Evolutionary conservation across 2,329 filamentous ascomycete genomes (phyloP), one percentile per base, ranked within the genome.

Genomic region (Thielaviopsis musarum): DNA sequence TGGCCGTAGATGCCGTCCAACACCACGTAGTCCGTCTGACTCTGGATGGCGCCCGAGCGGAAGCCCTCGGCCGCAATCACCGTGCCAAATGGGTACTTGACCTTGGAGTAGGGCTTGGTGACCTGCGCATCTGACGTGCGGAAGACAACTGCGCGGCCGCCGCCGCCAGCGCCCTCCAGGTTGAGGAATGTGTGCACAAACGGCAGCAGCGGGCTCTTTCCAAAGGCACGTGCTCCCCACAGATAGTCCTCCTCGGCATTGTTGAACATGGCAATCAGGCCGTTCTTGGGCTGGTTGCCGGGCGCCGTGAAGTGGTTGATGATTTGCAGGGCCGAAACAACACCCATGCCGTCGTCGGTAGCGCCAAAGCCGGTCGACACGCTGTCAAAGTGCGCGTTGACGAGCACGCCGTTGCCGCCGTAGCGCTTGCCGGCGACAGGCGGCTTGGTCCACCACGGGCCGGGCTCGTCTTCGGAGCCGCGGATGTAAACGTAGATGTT

Each of bases 201-300:
- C 57, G 81, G 82, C 12, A 88, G 82, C 63, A 95, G 76, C 0
- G 90, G 87, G 68, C 91, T 89, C 64, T 89, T 83, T 28, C 87
- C 84, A 67, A 94, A 96, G 5, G 87, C 90, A 62, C 82, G 81
- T 6, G 91, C 90, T 0, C 93, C 93, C 64, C 94, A 88, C 12
- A 97, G 75, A 41, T 84, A 93, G 66, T 97, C 91, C 69, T 98
- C 93, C 68, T 98, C 93, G 41, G 87, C 91, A 67, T 97, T 96
- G 75, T 98, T 98, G 68, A 97, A 79, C 28, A 97, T 77, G 10
- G 89, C 78, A 15, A 97, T 81, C 52, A 98, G 78, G 1, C 91
- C 91, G 65, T 85, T 82, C 66, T 82, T 84, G 1, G 91, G 91
- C 67, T 82, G 82, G 64, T 87, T 82, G 28, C 78, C 83, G 0